Conservation (phyloP, 164 flowering plant genomes). For the Brasenia schreberi region DNA sequence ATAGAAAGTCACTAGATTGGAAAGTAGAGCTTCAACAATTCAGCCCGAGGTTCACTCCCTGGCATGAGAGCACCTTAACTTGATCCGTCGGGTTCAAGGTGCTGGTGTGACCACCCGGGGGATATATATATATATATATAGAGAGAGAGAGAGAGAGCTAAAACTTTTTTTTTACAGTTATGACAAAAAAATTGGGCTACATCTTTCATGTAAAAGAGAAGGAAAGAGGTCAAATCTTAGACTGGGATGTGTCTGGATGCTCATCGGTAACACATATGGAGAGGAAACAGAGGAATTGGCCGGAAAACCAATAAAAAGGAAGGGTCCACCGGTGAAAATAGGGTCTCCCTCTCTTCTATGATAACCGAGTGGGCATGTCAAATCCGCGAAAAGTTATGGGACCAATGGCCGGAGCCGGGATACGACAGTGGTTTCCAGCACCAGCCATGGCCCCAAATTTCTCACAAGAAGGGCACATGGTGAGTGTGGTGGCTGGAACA, state of each 20-base stretch:
- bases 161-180: neutral
- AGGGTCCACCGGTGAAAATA: neutral
- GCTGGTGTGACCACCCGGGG: too few relatives aligned
- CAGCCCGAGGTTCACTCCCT: too few relatives aligned
- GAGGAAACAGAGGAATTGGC: neutral
- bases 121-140: too few relatives aligned
- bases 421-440: neutral
- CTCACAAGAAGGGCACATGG: conserved; percentile 89
- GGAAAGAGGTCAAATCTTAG: neutral
- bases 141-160: too few relatives aligned
- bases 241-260: neutral
- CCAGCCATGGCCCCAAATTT: conserved; percentile 38
- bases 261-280: neutral
- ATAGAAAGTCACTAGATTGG: too few relatives aligned
- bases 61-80: too few relatives aligned
- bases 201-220: neutral
- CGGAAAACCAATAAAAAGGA: neutral
- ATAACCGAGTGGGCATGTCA: conserved; percentile 4
- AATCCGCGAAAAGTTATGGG: conserved; percentile 16
- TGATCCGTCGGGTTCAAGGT: too few relatives aligned
- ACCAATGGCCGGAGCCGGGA: neutral
- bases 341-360: neutral
- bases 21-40: too few relatives aligned
- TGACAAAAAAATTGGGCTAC: neutral
- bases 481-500: conserved; percentile 77